A percentile compares a stretch with the other conserved stretches of the same genome.
phyloP scores from a whole-genome alignment of 176 grass and related monocot species.

The Pontederia crassipes region DNA sequence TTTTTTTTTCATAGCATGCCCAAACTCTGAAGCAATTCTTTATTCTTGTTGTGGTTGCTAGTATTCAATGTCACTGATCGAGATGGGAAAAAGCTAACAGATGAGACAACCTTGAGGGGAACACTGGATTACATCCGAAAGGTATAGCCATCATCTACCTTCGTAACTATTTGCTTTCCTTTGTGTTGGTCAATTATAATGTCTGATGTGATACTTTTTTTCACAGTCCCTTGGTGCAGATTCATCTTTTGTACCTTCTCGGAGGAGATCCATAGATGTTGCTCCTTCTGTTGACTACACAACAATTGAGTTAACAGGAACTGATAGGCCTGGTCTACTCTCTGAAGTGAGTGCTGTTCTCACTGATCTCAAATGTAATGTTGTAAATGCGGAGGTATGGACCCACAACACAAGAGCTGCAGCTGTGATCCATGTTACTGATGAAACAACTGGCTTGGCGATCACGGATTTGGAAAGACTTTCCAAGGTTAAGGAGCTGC shows the following conservation, averaged over 20 bases:
- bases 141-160: too few relatives aligned
- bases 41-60: not conserved
- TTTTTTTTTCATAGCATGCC: not conserved
- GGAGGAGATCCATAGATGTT: not conserved
- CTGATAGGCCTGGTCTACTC: slow-evolving; percentile 8
- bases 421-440: not conserved
- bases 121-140: too few relatives aligned
- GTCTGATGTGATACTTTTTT: too few relatives aligned
- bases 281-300: slow-evolving; percentile 1
- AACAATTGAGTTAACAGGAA: slow-evolving; percentile 1
- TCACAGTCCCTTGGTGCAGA: not conserved
- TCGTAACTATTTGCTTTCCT: too few relatives aligned
- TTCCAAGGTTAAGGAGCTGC: not conserved
- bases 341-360: slow-evolving; percentile 6
- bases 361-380: slow-evolving; percentile 6
- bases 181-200: too few relatives aligned
- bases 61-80: slow-evolving; percentile 11
- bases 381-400: slow-evolving; percentile 10
- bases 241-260: not conserved
- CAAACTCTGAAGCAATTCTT: not conserved
- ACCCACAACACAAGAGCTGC: slow-evolving; percentile 9
- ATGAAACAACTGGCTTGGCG: not conserved
- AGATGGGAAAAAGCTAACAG: not conserved
- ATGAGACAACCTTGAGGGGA: not conserved
- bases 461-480: not conserved